Evolutionary conservation across 2,329 filamentous ascomycete genomes (phyloP), one percentile per base, ranked within the genome.

Genomic region (Aspergillus fijiensis): DNA sequence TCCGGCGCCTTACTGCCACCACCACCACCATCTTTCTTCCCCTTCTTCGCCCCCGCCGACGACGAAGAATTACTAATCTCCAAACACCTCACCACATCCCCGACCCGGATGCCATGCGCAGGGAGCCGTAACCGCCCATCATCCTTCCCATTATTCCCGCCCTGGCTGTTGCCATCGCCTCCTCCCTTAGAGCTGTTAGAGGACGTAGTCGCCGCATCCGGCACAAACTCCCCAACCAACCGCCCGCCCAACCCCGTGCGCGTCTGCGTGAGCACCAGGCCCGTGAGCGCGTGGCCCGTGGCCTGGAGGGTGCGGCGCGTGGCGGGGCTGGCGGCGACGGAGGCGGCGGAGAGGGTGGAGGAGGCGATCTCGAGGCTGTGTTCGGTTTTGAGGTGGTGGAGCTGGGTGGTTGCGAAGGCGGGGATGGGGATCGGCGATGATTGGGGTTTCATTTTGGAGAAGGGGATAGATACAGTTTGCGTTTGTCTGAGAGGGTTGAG

Each of bases 181-280:
- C 48, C 48, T 12, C 56, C 49, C 27, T 65, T 69, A 2, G 66
- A 60, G 14, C 63, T 65, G 39, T 65, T 68, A 4, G 77, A 75
- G 4, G 84, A 75, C 3, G 84, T 82, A 2, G 89, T 84, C 0
- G 92, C 90, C n/a, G 85, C 78, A 70, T 97, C 94, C 1, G 78
- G 75, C 1, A 79, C 80, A 5, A 99, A 86, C 74, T 97, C 93
- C 3, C 97, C 80, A 1, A 99, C 89, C 0, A 91, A 92, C 65
- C 92, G 90, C n/a, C 95, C 95, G 16, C 93, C 95, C 42, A 97
- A 82, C 0, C 95, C 95, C 0, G 95, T 99, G 31, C 93, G 88
- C 72, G 90, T 90, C 19, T 89, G 88, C 11, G 84, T 81, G 35
- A 96, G 80, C 33, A 85, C 79, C 9, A 98, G 85, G 0, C 76